Evolutionary conservation across 2,329 filamentous ascomycete species (phyloP), one percentile per base, ranked within the genome.

Genomic region (Aspergillus udagawae): DNA sequence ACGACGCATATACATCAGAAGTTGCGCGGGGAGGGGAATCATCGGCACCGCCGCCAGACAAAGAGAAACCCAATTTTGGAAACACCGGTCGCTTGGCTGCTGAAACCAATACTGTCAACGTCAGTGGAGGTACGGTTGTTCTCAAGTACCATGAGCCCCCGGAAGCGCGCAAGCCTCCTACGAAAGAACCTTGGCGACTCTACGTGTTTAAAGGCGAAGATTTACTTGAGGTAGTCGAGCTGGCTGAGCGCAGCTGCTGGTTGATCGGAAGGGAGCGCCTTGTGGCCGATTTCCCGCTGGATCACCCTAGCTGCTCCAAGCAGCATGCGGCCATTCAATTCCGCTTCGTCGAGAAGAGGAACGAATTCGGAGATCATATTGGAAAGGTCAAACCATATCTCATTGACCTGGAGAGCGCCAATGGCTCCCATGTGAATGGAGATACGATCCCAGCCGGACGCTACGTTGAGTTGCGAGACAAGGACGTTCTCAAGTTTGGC

Each of bases 251-350:
- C 59, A 95, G 88, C 68, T 96, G 91, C 77, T 99, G 94, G 94
- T 79, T 99, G 25, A 79, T 97, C 8, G 94, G 94, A 0, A 83
- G 92, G 49, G 92, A 97, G 66, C 74, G 83, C 53, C 79, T 87
- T 4, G 88, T 99, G 3, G 91, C 90, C 2, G 94, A 99, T 71
- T 80, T 96, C 56, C 79, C 85, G 2, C 84, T 95, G 7, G 91
- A 96, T 69, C 93, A 99, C 70, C 92, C 92, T 0, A 97, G 91
- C 73, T 86, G 92, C 68, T 96, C 91, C 72, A 95, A 95, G 74
- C 94, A 99, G 75, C 94, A 99, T 73, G 93, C 93, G 0, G 94
- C 92, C 8, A 83, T 99, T 47, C 94, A 99, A 72, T 99, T 99
- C 69, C 86, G 94, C 41, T 87, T 91, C 70, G 85, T 89, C 21